Base-by-base conservation (phyloP, 2,329 filamentous ascomycete species). In the Ceratocystis eucalypticola region DNA sequence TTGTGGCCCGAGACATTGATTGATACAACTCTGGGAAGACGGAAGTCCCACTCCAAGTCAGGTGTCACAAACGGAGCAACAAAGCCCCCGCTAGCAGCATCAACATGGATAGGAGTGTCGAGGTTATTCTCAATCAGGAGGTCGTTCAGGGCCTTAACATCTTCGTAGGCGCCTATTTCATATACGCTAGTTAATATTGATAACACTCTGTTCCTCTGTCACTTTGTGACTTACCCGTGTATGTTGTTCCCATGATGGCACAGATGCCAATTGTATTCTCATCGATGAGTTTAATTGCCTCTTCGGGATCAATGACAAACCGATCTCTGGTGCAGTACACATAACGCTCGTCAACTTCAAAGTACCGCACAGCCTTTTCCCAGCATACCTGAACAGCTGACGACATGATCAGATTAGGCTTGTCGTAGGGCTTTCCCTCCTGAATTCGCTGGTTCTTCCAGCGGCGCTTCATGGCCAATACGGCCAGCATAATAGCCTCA, bases 1-100 rank as follows among this genome's bases (percentile, higher is more conserved):
- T 96, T 96, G 81, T 96, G 93, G 20, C 93, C 93, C 0, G 91
- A 96, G 17, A 91, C 88, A 73, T 96, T 96, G 79, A 97, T 96
- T 1, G 89, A 94, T 30, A 95, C 88, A 2, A 96, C 93, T 75
- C 88, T 91, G 72, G 89, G 84, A 37, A 94, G 83, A 69, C 91
- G 84, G 80, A 97, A 97, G 73, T 97, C 93, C 93, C 93, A 97
- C 70, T 88, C 80, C 1, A 96, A 79, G 30, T 88, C 84, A 0
- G 92, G 92, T 65, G 88, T 84, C 62, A 95, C 88, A 74, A 97
- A 97, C 0, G 93, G 93, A 1, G 88, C 91, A 1, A 96, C 93
- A 70, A 97, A 96, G 3, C 92, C 92, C 72, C 93, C 93, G 66
- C 86, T 91, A 12, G 92, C 93, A 37, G 92, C 92, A 72, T 97